These are phyloP conservation scores for Diaporthe ampelina DNA, from an alignment of 2,329 filamentous ascomycete species.

Conservation along the genomic window DNA sequence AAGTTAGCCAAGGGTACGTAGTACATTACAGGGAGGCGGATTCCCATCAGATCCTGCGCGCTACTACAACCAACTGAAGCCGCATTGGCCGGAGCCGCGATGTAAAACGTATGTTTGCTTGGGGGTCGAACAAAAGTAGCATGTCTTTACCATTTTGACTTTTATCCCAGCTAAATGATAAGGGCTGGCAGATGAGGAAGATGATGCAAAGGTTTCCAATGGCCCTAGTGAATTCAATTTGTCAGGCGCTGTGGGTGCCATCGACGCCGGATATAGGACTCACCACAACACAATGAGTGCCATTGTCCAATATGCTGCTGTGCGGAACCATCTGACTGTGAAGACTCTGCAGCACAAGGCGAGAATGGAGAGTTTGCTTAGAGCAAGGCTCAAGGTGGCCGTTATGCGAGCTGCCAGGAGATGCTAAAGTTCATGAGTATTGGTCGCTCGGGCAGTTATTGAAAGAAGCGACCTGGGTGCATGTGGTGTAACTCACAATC, in stretches of 20 bases:
- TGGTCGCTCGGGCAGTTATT: neutral
- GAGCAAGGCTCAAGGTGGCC: slow-evolving; percentile 21
- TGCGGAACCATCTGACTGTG: slow-evolving; percentile 25
- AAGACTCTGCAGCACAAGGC: slow-evolving; percentile 25
- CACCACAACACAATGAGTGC: slow-evolving; percentile 25
- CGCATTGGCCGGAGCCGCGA: neutral
- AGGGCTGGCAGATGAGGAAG: slow-evolving; percentile 26
- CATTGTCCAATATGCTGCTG: slow-evolving; percentile 11
- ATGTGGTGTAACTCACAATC: neutral
- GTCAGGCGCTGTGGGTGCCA: neutral
- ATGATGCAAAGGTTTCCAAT: slow-evolving; percentile 15
- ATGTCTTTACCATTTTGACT: neutral
- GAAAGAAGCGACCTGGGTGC: no score
- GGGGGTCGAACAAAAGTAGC: neutral
- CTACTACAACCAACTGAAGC: neutral
- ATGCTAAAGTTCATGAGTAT: slow-evolving; percentile 1
- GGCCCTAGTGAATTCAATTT: neutral
- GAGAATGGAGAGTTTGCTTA: slow-evolving; percentile 34
- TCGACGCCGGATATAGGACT: neutral
- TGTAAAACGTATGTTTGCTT: neutral
- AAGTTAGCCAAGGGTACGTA: neutral
- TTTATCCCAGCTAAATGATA: slow-evolving; percentile 35
- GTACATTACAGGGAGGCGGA: neutral
- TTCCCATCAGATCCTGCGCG: neutral
- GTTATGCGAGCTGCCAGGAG: slow-evolving; percentile 24